Conservation (phyloP, 2,329 filamentous ascomycete species). For the Talaromyces sp. region DNA sequence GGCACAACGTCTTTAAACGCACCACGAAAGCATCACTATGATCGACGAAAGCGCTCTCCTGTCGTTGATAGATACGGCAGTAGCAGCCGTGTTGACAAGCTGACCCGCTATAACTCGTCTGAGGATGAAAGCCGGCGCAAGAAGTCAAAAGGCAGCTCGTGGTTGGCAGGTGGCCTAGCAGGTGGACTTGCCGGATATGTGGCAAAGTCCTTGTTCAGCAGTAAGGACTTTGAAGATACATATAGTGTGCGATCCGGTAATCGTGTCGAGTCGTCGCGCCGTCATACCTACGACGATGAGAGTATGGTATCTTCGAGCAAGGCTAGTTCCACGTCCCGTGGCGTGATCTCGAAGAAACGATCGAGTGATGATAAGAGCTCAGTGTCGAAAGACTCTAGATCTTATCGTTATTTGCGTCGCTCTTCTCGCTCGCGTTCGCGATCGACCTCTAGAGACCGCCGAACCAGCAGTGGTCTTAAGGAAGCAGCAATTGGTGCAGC, state of each 20-base stretch:
- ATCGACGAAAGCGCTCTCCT: slow-evolving; percentile 35
- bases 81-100: slow-evolving; percentile 54
- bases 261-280: slow-evolving; percentile 27
- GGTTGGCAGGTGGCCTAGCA: slow-evolving; percentile 54
- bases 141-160: slow-evolving; percentile 47
- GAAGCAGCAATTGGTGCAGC: slow-evolving; percentile 33
- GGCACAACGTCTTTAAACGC: slow-evolving; percentile 55
- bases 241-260: slow-evolving; percentile 58
- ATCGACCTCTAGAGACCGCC: slow-evolving; percentile 27
- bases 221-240: slow-evolving; percentile 58
- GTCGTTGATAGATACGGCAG: slow-evolving; percentile 47
- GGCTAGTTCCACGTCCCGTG: slow-evolving; percentile 47
- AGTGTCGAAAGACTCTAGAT: slow-evolving; percentile 8
- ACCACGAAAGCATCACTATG: slow-evolving; percentile 59
- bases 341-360: slow-evolving; percentile 30
- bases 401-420: slow-evolving; percentile 26
- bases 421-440: slow-evolving; percentile 45
- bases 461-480: slow-evolving; percentile 29
- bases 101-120: slow-evolving; percentile 56
- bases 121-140: slow-evolving; percentile 49
- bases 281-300: slow-evolving; percentile 29
- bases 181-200: slow-evolving; percentile 56
- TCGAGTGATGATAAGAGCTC: slow-evolving; percentile 13
- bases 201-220: slow-evolving; percentile 53
- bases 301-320: slow-evolving; percentile 28